phyloP scores from a whole-genome alignment of 2,329 filamentous ascomycete species.

The Calonectria hawksworthii region DNA sequence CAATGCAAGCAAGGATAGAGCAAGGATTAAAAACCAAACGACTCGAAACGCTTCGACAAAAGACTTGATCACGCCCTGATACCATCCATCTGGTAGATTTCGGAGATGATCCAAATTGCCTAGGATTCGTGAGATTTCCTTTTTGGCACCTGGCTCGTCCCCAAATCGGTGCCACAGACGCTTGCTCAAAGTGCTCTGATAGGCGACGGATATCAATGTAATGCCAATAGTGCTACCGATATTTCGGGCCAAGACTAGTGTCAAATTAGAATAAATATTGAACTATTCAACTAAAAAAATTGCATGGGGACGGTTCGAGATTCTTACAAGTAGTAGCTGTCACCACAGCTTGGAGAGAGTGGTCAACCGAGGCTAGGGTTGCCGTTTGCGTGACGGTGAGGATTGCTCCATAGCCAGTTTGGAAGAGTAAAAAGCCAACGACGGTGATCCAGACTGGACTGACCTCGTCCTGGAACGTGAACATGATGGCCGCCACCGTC shows the following conservation, averaged over 20 bases:
- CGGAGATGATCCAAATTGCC: slow-evolving; percentile 1
- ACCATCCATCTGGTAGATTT: slow-evolving; percentile 2
- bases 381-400: slow-evolving; percentile 53
- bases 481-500: neutral
- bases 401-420: slow-evolving; percentile 79
- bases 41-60: slow-evolving; percentile 15
- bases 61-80: slow-evolving; percentile 13
- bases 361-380: slow-evolving; percentile 12
- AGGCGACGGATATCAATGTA: slow-evolving; percentile 17
- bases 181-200: slow-evolving; percentile 6
- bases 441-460: neutral
- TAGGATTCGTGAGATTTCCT: slow-evolving; percentile 11
- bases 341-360: slow-evolving; percentile 20
- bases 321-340: slow-evolving; percentile 17
- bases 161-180: slow-evolving; percentile 10
- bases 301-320: no score
- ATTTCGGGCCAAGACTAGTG: slow-evolving; percentile 2
- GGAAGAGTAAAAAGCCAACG: slow-evolving; percentile 70
- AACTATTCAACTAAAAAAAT: neutral
- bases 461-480: neutral
- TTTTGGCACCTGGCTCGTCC: neutral
- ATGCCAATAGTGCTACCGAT: slow-evolving; percentile 24
- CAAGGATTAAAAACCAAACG: slow-evolving; percentile 20
- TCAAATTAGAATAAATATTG: neutral
- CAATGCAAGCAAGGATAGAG: slow-evolving; percentile 13